phyloP scores from a whole-genome alignment of 2,329 filamentous ascomycete species.

The Apiospora koreana region DNA sequence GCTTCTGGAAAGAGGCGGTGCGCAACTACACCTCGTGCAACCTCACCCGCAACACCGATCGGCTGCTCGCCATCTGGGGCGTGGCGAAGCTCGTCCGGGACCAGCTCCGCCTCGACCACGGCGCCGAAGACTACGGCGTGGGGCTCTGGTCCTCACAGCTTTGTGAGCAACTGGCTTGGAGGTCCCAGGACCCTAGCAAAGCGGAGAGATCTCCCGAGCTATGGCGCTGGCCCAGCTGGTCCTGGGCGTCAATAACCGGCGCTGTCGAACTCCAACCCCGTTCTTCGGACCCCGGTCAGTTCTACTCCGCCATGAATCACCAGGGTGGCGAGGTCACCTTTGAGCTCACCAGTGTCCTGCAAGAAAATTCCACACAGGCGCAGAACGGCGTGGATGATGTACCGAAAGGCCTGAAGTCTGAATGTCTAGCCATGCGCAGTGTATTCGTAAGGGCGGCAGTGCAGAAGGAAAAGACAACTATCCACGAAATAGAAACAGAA shows the following conservation, averaged over 20 bases:
- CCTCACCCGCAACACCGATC: conserved; percentile 19
- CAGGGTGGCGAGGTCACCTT: neutral
- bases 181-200: neutral
- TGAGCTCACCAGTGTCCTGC: neutral
- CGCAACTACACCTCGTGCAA: conserved; percentile 21
- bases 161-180: conserved; percentile 23
- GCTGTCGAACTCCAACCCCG: conserved; percentile 16
- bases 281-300: neutral
- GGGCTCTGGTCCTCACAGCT: conserved; percentile 22
- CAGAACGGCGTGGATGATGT: neutral
- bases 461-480: neutral
- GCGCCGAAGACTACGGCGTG: conserved; percentile 11
- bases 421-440: neutral
- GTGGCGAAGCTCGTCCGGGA: conserved; percentile 22
- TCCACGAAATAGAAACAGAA: neutral
- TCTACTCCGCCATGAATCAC: neutral
- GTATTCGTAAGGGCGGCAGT: neutral
- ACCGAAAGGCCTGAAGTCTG: neutral
- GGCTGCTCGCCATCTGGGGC: conserved; percentile 21
- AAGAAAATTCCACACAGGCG: neutral
- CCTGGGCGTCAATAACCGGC: conserved; percentile 12
- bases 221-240: conserved; percentile 10
- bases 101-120: conserved; percentile 11
- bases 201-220: neutral
- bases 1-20: conserved; percentile 23